Evolutionary conservation across 345 rosid genomes (phyloP).

Genomic region (Microcos paniculata): DNA sequence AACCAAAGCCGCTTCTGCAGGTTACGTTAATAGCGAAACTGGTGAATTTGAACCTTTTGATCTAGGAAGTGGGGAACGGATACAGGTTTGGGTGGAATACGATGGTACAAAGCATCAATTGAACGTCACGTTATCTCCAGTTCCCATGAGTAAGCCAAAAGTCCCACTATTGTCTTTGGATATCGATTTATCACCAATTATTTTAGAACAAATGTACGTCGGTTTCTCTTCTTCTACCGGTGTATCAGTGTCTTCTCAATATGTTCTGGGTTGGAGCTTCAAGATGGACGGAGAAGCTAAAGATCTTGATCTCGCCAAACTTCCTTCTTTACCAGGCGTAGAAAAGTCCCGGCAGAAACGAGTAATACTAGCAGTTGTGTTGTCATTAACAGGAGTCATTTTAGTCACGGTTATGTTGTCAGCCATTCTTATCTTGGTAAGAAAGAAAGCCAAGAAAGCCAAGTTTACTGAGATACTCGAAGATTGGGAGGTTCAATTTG

Average conservation of each 20-base stretch:
- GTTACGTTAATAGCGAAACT: background rate
- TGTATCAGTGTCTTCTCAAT: constrained; percentile 43
- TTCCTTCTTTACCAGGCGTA: constrained; percentile 35
- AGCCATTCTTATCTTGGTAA: constrained; percentile 12
- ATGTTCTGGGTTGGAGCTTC: constrained; percentile 77
- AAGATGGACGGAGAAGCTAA: constrained; percentile 37
- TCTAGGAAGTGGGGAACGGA: constrained; percentile 35
- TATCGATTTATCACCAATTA: constrained; percentile 13
- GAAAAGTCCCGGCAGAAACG: background rate
- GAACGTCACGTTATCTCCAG: constrained; percentile 48
- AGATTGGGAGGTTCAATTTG: constrained; percentile 59
- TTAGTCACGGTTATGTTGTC: constrained; percentile 33
- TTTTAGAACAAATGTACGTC: constrained; percentile 38
- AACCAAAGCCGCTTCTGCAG: background rate
- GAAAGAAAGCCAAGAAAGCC: constrained; percentile 9
- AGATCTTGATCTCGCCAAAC: constrained; percentile 34
- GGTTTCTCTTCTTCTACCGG: constrained; percentile 86
- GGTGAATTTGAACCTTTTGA: constrained; percentile 13
- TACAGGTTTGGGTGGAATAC: constrained; percentile 60
- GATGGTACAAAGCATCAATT: constrained; percentile 27
- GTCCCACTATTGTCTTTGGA: constrained; percentile 32
- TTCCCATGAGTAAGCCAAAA: constrained; percentile 20
- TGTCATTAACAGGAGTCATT: constrained; percentile 8
- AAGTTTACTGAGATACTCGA: constrained; percentile 32
- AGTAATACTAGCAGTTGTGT: background rate